Evolutionary conservation across 1,139 yeast genomes (phyloP).

Genomic region (Candida gigantensis): DNA sequence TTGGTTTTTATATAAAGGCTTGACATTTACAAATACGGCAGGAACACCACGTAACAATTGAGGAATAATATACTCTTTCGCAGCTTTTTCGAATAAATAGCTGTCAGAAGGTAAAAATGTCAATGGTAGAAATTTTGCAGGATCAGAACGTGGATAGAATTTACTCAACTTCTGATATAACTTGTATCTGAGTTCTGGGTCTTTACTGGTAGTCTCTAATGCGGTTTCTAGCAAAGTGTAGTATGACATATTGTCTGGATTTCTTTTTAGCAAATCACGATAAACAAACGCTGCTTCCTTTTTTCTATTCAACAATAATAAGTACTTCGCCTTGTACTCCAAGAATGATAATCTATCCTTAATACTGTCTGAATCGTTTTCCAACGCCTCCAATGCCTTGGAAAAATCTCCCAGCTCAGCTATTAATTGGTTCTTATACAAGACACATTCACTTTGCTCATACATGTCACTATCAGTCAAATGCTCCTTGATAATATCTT

Average conservation of each 20-base stretch:
- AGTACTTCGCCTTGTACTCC: slow-evolving; percentile 69
- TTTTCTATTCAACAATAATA: slow-evolving; percentile 36
- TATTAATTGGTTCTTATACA: slow-evolving; percentile 72
- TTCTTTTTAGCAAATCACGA: slow-evolving; percentile 74
- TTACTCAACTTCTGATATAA: slow-evolving; percentile 63
- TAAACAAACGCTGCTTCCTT: slow-evolving; percentile 71
- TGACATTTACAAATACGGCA: slow-evolving; percentile 82
- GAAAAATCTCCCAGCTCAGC: slow-evolving; percentile 63
- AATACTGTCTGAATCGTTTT: slow-evolving; percentile 52
- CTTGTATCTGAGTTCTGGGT: slow-evolving; percentile 44
- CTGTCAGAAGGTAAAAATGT: slow-evolving; percentile 63
- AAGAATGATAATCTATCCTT: slow-evolving; percentile 63
- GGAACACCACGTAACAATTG: slow-evolving; percentile 85
- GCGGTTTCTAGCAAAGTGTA: slow-evolving; percentile 68
- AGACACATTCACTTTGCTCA: slow-evolving; percentile 78
- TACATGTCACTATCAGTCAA: slow-evolving; percentile 64
- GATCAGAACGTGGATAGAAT: slow-evolving; percentile 84
- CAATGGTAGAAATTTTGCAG: slow-evolving; percentile 76
- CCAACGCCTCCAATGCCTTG: slow-evolving; percentile 64
- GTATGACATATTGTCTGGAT: slow-evolving; percentile 76
- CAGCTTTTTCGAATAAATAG: slow-evolving; percentile 45
- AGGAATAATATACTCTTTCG: slow-evolving; percentile 51
- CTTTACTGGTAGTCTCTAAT: slow-evolving; percentile 43
- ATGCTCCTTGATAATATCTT: slow-evolving; percentile 68
- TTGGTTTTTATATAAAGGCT: slow-evolving; percentile 66